Base-by-base conservation (phyloP, 2,329 filamentous ascomycete genomes). In the Exophiala sp. region DNA sequence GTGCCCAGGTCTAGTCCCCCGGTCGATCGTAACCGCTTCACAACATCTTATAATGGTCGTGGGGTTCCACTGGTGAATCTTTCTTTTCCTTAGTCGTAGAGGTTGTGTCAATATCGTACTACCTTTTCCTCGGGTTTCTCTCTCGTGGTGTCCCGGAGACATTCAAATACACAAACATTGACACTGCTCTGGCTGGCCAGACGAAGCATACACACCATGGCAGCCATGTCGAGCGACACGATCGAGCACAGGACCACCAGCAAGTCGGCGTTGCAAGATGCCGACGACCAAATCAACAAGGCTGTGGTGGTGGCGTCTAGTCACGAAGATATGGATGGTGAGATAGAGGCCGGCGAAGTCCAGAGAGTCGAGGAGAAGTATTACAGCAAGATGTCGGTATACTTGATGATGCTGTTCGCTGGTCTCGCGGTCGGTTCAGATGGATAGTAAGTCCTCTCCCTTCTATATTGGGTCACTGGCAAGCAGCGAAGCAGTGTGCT, bases 381-480 rank as follows among this genome's bases (percentile, higher is more conserved):
- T 30, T 22, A 35, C 9, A 34, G 46, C 38, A 58, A 55, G 43
- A 16, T 37, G 22, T 65, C 63, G 1, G 62, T 65, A 2, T 60
- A 63, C 7, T 35, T 69, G 29, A 68, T 64, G 22, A 64, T 68
- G 13, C 19, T 69, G 7, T 59, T 69, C 19, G 57, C 67, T 2
- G 67, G 67, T 4, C 54, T 68, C n/a, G 67, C 66, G 8, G 60
- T 69, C 1, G 67, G 68, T 56, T 66, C 64, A 39, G 65, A 69
- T 57, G 66, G 67, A 13, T 68, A 68, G 60, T 68, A 68, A 57
- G 67, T 63, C 24, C 2, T 3, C 29, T 32, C 24, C 24, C 24
- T 27, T 27, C 24, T 6, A 27, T n/a, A n/a, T n/a, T n/a, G n/a
- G n/a, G n/a, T n/a, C n/a, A n/a, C n/a, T n/a, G n/a, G n/a, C n/a